phyloP scores from a whole-genome alignment of 768 basidiomycete genomes.

The Pleurotus salmoneostramineus region DNA sequence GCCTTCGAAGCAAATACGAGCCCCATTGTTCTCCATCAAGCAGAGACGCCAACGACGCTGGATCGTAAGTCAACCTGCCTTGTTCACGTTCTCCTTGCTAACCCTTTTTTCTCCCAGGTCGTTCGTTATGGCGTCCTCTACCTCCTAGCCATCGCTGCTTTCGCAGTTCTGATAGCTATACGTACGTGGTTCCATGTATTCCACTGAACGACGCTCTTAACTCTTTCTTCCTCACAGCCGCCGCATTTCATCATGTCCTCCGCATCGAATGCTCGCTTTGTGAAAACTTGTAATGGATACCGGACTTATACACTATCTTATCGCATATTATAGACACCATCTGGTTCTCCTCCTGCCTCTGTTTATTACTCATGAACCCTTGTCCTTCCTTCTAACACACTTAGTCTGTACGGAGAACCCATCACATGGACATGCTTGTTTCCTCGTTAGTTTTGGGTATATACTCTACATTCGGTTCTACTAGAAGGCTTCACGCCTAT shows the following conservation, averaged over 20 bases:
- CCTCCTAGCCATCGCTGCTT: slow-evolving; percentile 59
- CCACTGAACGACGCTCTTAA: slow-evolving; percentile 6
- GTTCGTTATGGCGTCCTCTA: slow-evolving; percentile 84
- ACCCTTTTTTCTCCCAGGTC: slow-evolving; percentile 40
- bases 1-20: slow-evolving; percentile 90
- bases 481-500: too few species aligned
- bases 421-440: neutral
- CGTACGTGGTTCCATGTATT: slow-evolving; percentile 47
- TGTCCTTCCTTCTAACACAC: neutral
- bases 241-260: slow-evolving; percentile 55
- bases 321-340: slow-evolving; percentile 6
- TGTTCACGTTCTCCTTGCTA: slow-evolving; percentile 4
- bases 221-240: slow-evolving; percentile 36
- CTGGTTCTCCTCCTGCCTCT: neutral
- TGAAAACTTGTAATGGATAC: slow-evolving; percentile 49
- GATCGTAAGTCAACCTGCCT: slow-evolving; percentile 56
- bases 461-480: neutral
- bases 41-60: slow-evolving; percentile 86
- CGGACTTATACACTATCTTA: slow-evolving; percentile 32
- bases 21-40: slow-evolving; percentile 87
- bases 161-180: slow-evolving; percentile 72
- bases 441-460: neutral
- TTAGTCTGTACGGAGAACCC: neutral
- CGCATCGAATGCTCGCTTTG: slow-evolving; percentile 65
- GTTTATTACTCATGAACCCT: neutral